Conservation (phyloP, 345 rosid genomes). For the Xanthoceras sorbifolium region DNA sequence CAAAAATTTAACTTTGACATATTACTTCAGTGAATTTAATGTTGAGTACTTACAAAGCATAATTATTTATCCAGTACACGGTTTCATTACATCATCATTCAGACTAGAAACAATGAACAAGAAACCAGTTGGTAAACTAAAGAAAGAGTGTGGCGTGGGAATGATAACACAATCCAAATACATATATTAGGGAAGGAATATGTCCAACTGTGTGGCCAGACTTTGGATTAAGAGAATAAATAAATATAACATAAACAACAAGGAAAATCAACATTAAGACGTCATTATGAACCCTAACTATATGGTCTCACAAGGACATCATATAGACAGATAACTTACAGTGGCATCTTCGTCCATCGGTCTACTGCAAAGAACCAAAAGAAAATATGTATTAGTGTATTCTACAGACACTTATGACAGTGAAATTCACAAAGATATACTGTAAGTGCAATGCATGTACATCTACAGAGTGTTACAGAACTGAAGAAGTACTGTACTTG, state of each 20-base stretch:
- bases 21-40: too few relatives aligned
- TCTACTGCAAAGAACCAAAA: slow-evolving; percentile 38
- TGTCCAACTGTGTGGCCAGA: neutral
- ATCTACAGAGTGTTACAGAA: neutral
- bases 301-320: neutral
- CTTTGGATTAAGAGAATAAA: neutral
- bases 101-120: neutral
- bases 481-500: neutral
- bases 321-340: slow-evolving; percentile 27
- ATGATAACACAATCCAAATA: neutral
- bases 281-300: neutral
- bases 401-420: neutral
- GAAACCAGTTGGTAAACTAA: neutral
- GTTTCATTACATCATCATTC: neutral
- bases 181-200: neutral
- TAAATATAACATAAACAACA: neutral
- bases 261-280: neutral
- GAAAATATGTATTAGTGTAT: neutral
- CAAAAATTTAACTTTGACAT: too few relatives aligned
- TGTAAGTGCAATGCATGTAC: neutral
- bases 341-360: slow-evolving; percentile 68
- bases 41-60: neutral
- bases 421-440: neutral
- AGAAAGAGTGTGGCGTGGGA: neutral
- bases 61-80: neutral